Evolutionary conservation across 2,329 filamentous ascomycete genomes (phyloP), one percentile per base, ranked within the genome.

Genomic region (Aspergillus hortae): DNA sequence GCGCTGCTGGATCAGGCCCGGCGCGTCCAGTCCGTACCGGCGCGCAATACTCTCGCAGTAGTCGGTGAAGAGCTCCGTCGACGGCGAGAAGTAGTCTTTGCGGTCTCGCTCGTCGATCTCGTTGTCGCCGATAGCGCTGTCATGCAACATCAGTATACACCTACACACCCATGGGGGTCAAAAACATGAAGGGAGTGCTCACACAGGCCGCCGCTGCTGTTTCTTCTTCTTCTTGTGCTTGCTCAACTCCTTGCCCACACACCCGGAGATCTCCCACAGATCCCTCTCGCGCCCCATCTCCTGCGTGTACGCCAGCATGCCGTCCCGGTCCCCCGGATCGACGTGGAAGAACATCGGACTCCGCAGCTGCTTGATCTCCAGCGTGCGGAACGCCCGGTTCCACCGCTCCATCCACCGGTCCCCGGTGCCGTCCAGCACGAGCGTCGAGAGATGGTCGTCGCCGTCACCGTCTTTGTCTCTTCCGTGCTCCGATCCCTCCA

Each of bases 291-390:
- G 72, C 0, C 79, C 78, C 15, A 80, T 74, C 51, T 81, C 77
- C 60, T 88, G 84, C 0, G 87, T 80, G 68, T 86, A 88, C 1
- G 84, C 85, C 19, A 92, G 72, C 60, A 92, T 72, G 0, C 85
- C 85, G 71, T 92, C 89, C 1, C 88, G 77, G 67, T 92, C 88
- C 1, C 81, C 77, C 0, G 89, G 89, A 62, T 92, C 88, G 12
- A 89, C 78, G 63, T 94, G 89, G 74, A 90, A 92, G 62, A 92
- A 88, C 86, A 92, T 88, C 0, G 88, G 89, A 58, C 87, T 91
- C 14, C 89, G 79, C 36, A 94, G 73, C 61, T 91, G 83, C 1
- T 80, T 77, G 44, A 92, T 92, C 45, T 85, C 80, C 42, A 90
- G 82, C 2, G 80, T 81, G 30, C 78, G 74, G 69, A 92, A 92